Evolutionary conservation across 1,139 yeast species (phyloP).

Genomic region (Yamadazyma friedrichii): DNA sequence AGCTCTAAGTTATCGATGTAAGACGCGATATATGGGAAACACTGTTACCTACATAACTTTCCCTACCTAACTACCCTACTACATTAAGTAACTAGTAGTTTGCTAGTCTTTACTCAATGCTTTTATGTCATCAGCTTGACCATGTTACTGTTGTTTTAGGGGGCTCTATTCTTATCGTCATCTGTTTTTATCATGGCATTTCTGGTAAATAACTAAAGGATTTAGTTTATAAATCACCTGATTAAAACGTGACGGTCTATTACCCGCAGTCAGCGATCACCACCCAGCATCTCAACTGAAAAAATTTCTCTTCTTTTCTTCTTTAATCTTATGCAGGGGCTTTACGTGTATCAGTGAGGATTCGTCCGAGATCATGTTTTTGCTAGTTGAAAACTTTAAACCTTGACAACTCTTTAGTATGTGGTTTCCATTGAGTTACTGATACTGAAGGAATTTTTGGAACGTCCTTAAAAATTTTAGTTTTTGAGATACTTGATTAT

Average conservation of each 20-base stretch:
- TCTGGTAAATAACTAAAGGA: too few relatives aligned
- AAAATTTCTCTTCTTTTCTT: constrained; percentile 26
- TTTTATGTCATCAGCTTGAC: too few relatives aligned
- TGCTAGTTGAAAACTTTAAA: constrained; percentile 99
- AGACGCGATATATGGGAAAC: too few relatives aligned
- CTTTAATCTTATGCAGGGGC: constrained; percentile 99
- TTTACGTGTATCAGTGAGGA: constrained; percentile 99
- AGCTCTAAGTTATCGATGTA: too few relatives aligned
- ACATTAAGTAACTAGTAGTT: too few relatives aligned
- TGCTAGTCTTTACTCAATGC: too few relatives aligned
- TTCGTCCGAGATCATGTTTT: constrained; percentile 99
- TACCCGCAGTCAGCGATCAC: constrained; percentile 15
- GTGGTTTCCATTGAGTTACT: constrained; percentile 46
- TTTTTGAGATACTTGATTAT: not conserved
- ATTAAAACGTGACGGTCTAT: constrained; percentile 5
- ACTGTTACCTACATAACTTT: too few relatives aligned
- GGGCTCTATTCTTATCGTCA: too few relatives aligned
- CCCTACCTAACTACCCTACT: too few relatives aligned
- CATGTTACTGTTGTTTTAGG: too few relatives aligned
- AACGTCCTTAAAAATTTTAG: constrained; percentile 18
- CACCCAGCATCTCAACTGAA: constrained; percentile 6
- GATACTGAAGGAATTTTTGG: constrained; percentile 77
- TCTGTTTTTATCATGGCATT: too few relatives aligned
- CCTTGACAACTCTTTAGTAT: constrained; percentile 89
- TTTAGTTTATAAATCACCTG: too few relatives aligned